phyloP scores from a whole-genome alignment of 805 yeast genomes.

The Barnettozyma populi region DNA sequence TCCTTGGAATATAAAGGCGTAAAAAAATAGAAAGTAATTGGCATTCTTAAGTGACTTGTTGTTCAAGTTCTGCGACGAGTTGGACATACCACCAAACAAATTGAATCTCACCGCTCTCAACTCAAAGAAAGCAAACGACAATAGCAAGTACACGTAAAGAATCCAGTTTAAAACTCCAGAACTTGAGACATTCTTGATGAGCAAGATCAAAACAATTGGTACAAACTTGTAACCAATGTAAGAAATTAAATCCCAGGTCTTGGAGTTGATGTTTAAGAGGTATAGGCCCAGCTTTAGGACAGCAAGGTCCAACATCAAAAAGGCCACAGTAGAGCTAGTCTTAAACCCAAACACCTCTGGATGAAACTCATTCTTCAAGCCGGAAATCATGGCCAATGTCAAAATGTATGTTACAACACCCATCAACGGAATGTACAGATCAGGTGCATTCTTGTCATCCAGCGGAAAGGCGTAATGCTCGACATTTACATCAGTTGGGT shows the following conservation, averaged over 20 bases:
- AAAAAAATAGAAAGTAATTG: conserved; percentile 80
- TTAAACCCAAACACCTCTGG: conserved; percentile 88
- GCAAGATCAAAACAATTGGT: conserved; percentile 56
- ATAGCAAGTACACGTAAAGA: conserved; percentile 43
- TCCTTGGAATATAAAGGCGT: conserved; percentile 78
- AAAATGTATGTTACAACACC: conserved; percentile 83
- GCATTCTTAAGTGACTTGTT: conserved; percentile 70
- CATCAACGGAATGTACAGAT: conserved; percentile 92
- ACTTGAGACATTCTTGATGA: conserved; percentile 43
- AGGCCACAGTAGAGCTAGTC: conserved; percentile 81
- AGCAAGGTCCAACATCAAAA: conserved; percentile 68
- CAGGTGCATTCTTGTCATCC: conserved; percentile 92
- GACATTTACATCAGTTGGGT: conserved; percentile 11
- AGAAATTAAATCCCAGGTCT: conserved; percentile 77
- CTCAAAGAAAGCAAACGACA: conserved; percentile 59
- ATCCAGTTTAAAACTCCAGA: conserved; percentile 41
- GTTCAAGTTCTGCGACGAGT: conserved; percentile 51
- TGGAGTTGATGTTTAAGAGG: conserved; percentile 63
- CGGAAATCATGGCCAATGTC: conserved; percentile 78
- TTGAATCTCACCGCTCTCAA: conserved; percentile 48
- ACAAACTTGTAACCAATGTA: conserved; percentile 95
- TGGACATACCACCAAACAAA: conserved; percentile 36
- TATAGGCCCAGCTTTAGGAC: conserved; percentile 80
- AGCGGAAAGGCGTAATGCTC: conserved; percentile 63
- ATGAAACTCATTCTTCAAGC: conserved; percentile 83